A percentile compares a stretch with the other conserved stretches of the same genome.
phyloP scores from a whole-genome alignment of 257 asterid species.

The Rubia yunnanensis region DNA sequence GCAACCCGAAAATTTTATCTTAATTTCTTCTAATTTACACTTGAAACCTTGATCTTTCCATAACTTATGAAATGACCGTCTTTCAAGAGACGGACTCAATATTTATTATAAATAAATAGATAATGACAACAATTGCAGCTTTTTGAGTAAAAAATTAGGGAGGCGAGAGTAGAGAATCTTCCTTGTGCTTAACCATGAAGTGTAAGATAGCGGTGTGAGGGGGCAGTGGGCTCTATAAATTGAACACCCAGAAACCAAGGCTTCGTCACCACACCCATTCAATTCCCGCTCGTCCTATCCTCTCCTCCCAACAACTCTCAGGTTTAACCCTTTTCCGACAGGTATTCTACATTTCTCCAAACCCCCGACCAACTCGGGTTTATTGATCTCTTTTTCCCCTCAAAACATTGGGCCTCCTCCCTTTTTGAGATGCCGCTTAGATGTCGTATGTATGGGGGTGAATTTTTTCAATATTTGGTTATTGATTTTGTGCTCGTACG shows the following conservation, averaged over 20 bases:
- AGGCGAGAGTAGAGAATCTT: neutral
- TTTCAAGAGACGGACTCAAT: too few relatives aligned
- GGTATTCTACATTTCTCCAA: neutral
- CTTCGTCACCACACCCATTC: slow-evolving; percentile 14
- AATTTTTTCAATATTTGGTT: too few relatives aligned
- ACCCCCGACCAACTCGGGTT: neutral
- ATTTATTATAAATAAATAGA: too few relatives aligned
- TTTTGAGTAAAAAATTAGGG: neutral
- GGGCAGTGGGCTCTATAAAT: slow-evolving; percentile 8
- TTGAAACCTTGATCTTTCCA: too few relatives aligned
- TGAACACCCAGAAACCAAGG: neutral
- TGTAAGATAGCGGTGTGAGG: too few relatives aligned
- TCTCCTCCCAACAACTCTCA: neutral
- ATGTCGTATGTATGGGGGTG: neutral
- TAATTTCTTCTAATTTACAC: too few relatives aligned
- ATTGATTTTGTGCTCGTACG: neutral
- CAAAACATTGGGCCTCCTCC: neutral
- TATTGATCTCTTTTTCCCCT: neutral
- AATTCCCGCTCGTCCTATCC: slow-evolving; percentile 2
- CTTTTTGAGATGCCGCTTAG: neutral
- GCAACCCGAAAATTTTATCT: too few relatives aligned
- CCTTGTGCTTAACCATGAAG: neutral
- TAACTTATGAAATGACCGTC: too few relatives aligned
- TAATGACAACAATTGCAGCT: neutral
- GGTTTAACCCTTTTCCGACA: slow-evolving; percentile 9